These are phyloP conservation scores for Smallanthus sonchifolius DNA, from an alignment of 129 eudicot species.

Conservation along the genomic window DNA sequence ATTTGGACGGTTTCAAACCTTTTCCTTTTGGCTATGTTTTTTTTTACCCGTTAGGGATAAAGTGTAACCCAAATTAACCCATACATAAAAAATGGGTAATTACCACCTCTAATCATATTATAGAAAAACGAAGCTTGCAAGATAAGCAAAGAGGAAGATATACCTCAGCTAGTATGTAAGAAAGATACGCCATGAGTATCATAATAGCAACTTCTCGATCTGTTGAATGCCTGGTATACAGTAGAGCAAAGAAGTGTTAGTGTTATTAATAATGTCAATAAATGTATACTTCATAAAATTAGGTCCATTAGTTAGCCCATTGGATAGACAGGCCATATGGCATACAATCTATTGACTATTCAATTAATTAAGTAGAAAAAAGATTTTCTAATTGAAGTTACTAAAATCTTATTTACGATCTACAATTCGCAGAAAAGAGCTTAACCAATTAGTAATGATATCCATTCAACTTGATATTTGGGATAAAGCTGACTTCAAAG, in stretches of 20 bases:
- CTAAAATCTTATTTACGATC: too few relatives aligned
- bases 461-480: too few relatives aligned
- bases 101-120: background rate
- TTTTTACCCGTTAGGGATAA: background rate
- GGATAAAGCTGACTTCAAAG: too few relatives aligned
- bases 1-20: background rate
- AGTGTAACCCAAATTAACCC: background rate
- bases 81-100: background rate
- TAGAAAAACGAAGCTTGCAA: background rate
- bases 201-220: conserved; percentile 78
- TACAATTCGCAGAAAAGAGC: too few relatives aligned
- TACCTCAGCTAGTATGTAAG: conserved; percentile 77
- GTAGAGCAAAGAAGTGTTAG: conserved; percentile 8
- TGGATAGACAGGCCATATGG: too few relatives aligned
- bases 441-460: too few relatives aligned
- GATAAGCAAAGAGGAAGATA: conserved; percentile 2
- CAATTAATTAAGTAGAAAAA: too few relatives aligned
- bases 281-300: background rate
- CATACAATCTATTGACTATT: too few relatives aligned
- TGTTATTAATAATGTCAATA: background rate
- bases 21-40: background rate
- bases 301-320: background rate
- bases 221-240: conserved; percentile 62
- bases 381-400: too few relatives aligned
- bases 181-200: conserved; percentile 82